Evolutionary conservation across 2,329 filamentous ascomycete species (phyloP), one percentile per base, ranked within the genome.

Genomic region (Laburnicola sp.): DNA sequence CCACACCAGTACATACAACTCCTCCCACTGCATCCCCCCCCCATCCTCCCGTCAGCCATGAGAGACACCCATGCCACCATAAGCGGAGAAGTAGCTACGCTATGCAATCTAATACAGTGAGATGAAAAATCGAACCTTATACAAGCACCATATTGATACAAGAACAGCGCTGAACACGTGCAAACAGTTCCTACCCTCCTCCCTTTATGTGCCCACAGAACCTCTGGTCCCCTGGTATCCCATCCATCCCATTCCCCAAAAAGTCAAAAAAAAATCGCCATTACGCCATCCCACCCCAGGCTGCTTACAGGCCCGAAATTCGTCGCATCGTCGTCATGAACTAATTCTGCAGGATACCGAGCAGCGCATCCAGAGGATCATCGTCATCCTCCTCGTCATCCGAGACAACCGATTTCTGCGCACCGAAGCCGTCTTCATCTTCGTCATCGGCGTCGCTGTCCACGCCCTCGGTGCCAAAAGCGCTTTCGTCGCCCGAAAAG

Each of bases 401-500:
- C 16, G 36, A 28, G 2, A 35, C 37, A 31, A 45, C 2, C 43
- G 25, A 21, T 22, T 11, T 32, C 30, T 32, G 30, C 30, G 30
- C 36, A 7, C 36, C 45, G 9, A 36, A 36, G 4, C 51, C 53
- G 28, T 53, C 56, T 34, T 50, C 58, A 4, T 56, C 57, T 22
- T 62, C 54, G 32, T 54, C 55, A 5, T 62, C 60, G 46, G 59
- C 59, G 4, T 57, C 69, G 31, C 64, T 61, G 3, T 16, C 21
- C 23, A 28, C 5, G n/a, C 10, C 32, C 6, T 70, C 67, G 9
- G 58, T 60, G 1, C 55, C 70, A 46, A 70, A 69, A 1, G 58
- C 62, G 35, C 66, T 66, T 26, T 75, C 74, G n/a, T 71, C 66
- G 0, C 60, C 71, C 0, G 63, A 70, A 32, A 69, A 70, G 41